phyloP scores from a whole-genome alignment of 1,284 basidiomycete species.

The Ustanciosporium gigantosporum region DNA sequence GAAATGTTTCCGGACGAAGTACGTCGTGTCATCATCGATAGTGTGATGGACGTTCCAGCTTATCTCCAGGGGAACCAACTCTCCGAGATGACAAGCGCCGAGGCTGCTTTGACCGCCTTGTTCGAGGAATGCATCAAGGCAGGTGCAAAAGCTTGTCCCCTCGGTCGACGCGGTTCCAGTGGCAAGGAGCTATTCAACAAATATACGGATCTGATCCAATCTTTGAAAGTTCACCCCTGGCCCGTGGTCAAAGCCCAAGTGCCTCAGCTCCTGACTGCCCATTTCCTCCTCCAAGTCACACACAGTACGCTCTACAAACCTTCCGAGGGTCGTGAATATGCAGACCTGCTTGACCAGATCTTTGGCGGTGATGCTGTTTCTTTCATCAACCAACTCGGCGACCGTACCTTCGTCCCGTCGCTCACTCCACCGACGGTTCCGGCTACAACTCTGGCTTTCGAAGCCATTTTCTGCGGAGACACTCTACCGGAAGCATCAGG shows the following conservation, averaged over 20 bases:
- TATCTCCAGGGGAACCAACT: conserved; percentile 29
- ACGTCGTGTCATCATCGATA: conserved; percentile 38
- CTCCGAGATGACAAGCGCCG: conserved; percentile 26
- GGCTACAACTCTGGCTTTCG: conserved; percentile 17
- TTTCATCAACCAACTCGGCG: conserved; percentile 30
- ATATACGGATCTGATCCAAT: conserved; percentile 22
- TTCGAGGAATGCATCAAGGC: conserved; percentile 38
- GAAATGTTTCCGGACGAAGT: conserved; percentile 45
- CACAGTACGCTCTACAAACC: conserved; percentile 35
- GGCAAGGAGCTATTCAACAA: conserved; percentile 26
- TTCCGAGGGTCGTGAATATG: conserved; percentile 25
- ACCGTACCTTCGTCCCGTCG: conserved; percentile 5
- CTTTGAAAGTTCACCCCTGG: conserved; percentile 26
- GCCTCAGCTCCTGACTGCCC: conserved; percentile 39
- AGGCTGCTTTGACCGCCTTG: conserved; percentile 26
- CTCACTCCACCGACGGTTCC: conserved; percentile 14
- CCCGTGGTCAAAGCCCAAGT: conserved; percentile 24
- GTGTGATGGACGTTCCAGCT: conserved; percentile 43
- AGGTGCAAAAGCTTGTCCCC: conserved; percentile 20
- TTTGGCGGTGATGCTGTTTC: conserved; percentile 28
- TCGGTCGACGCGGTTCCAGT: conserved; percentile 13
- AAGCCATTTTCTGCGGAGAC: conserved; percentile 37
- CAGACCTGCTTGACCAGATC: conserved; percentile 30
- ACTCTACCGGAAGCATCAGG: conserved; percentile 6
- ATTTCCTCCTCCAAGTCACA: conserved; percentile 21